Percentiles rank a stretch among this genome's conserved stretches.
These are phyloP conservation scores for Quercus lobata DNA, from an alignment of 331 rosid genomes.

Conservation along the genomic window DNA sequence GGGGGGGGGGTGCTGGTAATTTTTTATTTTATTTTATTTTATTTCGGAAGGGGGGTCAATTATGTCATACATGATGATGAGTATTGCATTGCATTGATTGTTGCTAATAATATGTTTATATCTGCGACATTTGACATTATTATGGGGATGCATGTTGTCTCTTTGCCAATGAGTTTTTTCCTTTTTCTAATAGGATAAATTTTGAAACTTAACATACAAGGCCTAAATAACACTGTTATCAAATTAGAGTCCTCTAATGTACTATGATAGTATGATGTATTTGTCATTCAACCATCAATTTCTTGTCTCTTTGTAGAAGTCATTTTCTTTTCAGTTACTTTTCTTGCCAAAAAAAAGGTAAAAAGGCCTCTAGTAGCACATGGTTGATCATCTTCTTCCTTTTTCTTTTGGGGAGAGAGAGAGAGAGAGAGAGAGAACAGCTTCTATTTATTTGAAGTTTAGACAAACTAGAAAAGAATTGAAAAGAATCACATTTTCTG, in stretches of 20 bases:
- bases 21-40: no score
- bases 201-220: not conserved
- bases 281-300: not conserved
- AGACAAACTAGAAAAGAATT: not conserved
- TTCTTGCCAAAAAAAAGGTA: no score
- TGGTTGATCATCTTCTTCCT: no score
- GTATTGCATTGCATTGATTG: not conserved
- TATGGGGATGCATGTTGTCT: not conserved
- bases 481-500: not conserved
- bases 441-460: not conserved
- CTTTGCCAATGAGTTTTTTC: not conserved
- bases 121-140: not conserved
- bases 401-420: no score
- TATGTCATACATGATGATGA: not conserved
- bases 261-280: not conserved
- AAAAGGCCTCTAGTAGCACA: no score
- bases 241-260: not conserved
- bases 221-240: not conserved
- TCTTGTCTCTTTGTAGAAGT: not conserved
- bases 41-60: not conserved
- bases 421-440: no score
- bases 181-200: no score
- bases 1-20: not conserved
- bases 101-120: not conserved
- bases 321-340: not conserved